Evolutionary conservation across 2,329 filamentous ascomycete genomes (phyloP).

Genomic region (Teratosphaeria viscida): DNA sequence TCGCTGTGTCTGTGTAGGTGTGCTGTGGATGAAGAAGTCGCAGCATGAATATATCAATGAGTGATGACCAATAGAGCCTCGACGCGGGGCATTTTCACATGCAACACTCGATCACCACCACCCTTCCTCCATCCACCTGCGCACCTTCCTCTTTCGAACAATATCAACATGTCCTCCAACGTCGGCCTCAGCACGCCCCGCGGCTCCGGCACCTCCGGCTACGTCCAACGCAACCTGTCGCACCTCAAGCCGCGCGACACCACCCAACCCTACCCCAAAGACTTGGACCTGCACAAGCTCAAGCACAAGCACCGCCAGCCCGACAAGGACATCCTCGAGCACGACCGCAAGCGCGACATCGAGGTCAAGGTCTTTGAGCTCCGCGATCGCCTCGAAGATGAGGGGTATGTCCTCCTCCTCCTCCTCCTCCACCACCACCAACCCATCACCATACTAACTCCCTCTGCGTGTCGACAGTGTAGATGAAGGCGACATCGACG

Average conservation of each 20-base stretch:
- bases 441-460: not conserved
- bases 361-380: slow-evolving; percentile 91
- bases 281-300: slow-evolving; percentile 58
- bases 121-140: not conserved
- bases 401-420: slow-evolving; percentile 46
- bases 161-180: slow-evolving; percentile 77
- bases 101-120: not conserved
- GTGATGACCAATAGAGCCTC: too few species aligned
- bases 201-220: slow-evolving; percentile 91
- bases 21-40: not conserved
- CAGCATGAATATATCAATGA: not conserved
- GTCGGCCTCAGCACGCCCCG: slow-evolving; percentile 90
- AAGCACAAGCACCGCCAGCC: slow-evolving; percentile 72
- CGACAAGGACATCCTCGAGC: slow-evolving; percentile 85
- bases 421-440: not conserved
- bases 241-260: slow-evolving; percentile 72
- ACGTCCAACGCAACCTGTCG: slow-evolving; percentile 91
- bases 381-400: slow-evolving; percentile 82
- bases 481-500: slow-evolving; percentile 86
- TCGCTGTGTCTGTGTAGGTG: not conserved
- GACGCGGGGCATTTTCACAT: not conserved
- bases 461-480: slow-evolving; percentile 38
- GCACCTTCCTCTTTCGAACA: not conserved
- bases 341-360: slow-evolving; percentile 81
- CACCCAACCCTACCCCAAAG: slow-evolving; percentile 64